Base-by-base conservation (phyloP, 805 yeast species). In the Lipomyces anomalus region DNA sequence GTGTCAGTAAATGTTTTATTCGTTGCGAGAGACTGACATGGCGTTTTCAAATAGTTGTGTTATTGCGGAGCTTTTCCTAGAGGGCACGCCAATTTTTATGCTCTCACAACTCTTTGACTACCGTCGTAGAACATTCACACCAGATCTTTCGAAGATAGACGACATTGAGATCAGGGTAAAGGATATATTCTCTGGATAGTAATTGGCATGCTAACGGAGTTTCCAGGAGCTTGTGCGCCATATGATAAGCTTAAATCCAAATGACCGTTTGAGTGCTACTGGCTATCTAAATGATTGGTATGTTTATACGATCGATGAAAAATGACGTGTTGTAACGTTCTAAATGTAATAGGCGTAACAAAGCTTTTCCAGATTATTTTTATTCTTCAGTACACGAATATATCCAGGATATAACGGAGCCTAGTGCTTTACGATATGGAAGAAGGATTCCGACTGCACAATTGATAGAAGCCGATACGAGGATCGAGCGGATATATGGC, bases 81-180 rank as follows among this genome's bases (percentile, higher is more conserved):
- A 92, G 53, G 97, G 97, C 0, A 74, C 84, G 16, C 84, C 97
- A 0, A 72, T 86, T 0, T 90, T 92, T 63, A 81, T 95, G 0
- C 71, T 92, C 9, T 80, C 97, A 0, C 95, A 89, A 59, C 68
- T 89, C 50, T 90, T 85, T 70, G 84, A 81, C 63, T 92, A 83
- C 64, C 81, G 81, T 57, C 76, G 75, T 47, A 75, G 79, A 2
- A 88, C 83, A 48, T 80, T 74, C 58, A 61, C 62, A 18, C 94
- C 95, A 0, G 79, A 79, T 45, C 62, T 85, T 38, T 71, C 73
- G 4, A 72, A 73, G 1, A 75, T 85, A 18, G 71, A 71, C 13
- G 79, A 80, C 52, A 51, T 58, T 0, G 56, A 68, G 21, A 69
- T 86, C 1, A 71, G 74, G 48, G 68, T 72, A 24, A 22, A 40